Evolutionary conservation across 176 grass and related monocot species (phyloP).

Genomic region (Eragrostis curvula): DNA sequence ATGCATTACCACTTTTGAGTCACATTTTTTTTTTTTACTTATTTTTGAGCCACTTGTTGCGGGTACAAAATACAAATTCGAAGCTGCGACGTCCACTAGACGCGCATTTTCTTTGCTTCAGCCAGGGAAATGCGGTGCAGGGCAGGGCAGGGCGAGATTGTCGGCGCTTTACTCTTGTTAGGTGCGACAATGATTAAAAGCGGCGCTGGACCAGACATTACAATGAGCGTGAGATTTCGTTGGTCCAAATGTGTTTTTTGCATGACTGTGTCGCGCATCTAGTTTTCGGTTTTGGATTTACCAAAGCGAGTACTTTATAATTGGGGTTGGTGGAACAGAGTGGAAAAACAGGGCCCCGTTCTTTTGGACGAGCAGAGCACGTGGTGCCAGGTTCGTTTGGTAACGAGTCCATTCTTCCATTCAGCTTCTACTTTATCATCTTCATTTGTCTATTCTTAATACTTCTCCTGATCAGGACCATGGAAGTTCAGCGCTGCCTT

Average conservation of each 20-base stretch:
- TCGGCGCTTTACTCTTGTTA: slow-evolving; percentile 44
- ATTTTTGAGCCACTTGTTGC: background rate
- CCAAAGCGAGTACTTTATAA: background rate
- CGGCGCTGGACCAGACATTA: background rate
- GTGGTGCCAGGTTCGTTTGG: slow-evolving; percentile 22
- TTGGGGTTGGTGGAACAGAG: slow-evolving; percentile 29
- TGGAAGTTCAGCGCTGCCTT: background rate
- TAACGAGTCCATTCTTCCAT: slow-evolving; percentile 28
- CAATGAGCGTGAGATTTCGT: background rate
- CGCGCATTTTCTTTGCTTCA: slow-evolving; percentile 5
- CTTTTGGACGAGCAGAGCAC: slow-evolving; percentile 22
- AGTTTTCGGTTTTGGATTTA: slow-evolving; percentile 49
- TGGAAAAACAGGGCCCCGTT: background rate
- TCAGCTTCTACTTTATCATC: no score
- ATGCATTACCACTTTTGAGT: slow-evolving; percentile 28
- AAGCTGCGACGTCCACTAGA: background rate
- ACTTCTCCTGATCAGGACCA: background rate
- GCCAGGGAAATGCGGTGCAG: background rate
- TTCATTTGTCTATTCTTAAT: background rate
- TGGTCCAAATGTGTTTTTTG: slow-evolving; percentile 25
- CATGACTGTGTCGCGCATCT: background rate
- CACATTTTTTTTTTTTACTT: no score
- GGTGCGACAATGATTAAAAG: slow-evolving; percentile 1
- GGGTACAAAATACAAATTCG: background rate
- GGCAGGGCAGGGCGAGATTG: slow-evolving; percentile 8